phyloP scores from a whole-genome alignment of 768 basidiomycete species.

The Phanerodontia chrysosporium region DNA sequence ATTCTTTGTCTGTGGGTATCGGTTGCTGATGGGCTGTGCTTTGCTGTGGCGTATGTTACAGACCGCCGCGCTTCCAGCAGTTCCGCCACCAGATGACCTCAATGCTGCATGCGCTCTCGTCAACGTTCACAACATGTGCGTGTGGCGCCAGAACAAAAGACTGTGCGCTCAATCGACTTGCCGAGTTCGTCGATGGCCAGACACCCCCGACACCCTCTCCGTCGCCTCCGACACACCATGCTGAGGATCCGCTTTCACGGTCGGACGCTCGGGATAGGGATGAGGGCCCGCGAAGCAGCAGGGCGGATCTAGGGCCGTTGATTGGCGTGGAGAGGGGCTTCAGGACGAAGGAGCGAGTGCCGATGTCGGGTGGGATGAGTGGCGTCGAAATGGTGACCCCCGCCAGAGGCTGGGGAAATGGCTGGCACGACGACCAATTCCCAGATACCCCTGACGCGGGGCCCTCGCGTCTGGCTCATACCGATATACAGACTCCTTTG shows the following conservation, averaged over 20 bases:
- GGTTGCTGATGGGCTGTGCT: background rate
- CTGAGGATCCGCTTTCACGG: background rate
- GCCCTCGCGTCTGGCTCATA: constrained; percentile 7
- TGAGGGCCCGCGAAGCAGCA: constrained; percentile 1
- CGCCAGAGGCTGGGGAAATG: background rate
- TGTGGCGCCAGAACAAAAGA: constrained; percentile 60
- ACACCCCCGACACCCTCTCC: constrained; percentile 26
- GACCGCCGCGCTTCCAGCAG: constrained; percentile 44
- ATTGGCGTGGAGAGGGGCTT: constrained; percentile 60
- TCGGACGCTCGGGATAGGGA: constrained; percentile 2
- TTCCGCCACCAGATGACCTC: constrained; percentile 64
- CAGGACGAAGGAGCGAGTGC: constrained; percentile 51
- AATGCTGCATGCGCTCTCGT: constrained; percentile 64
- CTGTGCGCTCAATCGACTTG: constrained; percentile 63
- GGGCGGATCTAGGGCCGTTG: constrained; percentile 57
- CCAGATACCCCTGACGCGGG: constrained; percentile 16
- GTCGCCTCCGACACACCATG: constrained; percentile 18
- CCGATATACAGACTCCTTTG: background rate
- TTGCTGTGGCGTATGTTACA: constrained; percentile 21
- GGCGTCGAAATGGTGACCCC: constrained; percentile 51
- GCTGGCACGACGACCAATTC: background rate
- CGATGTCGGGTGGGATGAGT: constrained; percentile 56
- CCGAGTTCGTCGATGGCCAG: constrained; percentile 51
- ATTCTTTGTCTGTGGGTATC: background rate
- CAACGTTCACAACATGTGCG: constrained; percentile 72